Base-by-base conservation (phyloP, 2,329 filamentous ascomycete species). In the Ampelomyces quisqualis region DNA sequence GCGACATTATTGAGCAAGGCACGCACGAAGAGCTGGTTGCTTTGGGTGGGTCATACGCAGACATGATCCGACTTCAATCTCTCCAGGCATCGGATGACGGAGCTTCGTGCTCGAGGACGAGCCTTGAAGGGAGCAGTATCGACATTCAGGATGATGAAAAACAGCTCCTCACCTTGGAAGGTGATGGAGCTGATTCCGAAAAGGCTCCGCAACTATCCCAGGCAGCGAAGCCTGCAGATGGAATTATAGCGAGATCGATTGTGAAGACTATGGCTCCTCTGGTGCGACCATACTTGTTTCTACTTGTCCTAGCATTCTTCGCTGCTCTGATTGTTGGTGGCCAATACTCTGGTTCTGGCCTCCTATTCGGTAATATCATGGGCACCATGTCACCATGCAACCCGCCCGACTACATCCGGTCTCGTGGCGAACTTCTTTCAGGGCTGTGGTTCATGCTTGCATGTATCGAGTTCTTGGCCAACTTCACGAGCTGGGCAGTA, bases 401-500 rank as follows among this genome's bases (percentile, higher is more conserved):
- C 26, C 65, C 69, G 8, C 60, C 71, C 2, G 64, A 68, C 4
- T 70, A 68, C 8, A 80, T 83, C 31, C 67, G 71, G 4, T 72
- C 69, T 8, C 59, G 65, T 18, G 79, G 79, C 5, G 64, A 72
- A 23, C 74, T 84, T 49, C 81, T 77, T 24, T 77, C 77, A 0
- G 70, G 79, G 3, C 71, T 84, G 58, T 78, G 81, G 62, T 82
- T 84, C 56, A 73, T 82, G 51, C 70, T 84, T 3, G 80, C 78
- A 2, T 71, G 77, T 23, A 71, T 82, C 15, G 79, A 81, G 45
- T 76, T 84, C 55, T 71, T 81, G 17, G 79, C 79, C 50, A 85
- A 87, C 48, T 67, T 80, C 4, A 71, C 75, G 20, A 84, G 80
- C 49, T 80, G 80, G 73, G 71, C 74, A 1, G 67, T 69, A 2